These are phyloP conservation scores for Pinus tabuliformis DNA, from an alignment of 75 land plant genomes.

Conservation along the genomic window DNA sequence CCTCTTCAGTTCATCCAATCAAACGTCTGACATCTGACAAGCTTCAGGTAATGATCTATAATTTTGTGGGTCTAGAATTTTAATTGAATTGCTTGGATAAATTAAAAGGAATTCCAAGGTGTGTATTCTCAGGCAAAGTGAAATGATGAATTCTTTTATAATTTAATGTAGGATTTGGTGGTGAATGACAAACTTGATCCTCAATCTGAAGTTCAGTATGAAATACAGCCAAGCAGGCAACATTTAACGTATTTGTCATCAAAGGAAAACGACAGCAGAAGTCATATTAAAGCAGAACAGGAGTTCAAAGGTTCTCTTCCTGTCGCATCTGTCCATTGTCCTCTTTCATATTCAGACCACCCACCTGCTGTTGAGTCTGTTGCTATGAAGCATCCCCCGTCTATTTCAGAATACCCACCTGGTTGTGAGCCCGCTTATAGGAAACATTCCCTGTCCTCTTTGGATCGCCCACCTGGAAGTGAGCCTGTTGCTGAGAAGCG, in stretches of 20 bases:
- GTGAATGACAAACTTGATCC: background rate
- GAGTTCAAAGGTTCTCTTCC: background rate
- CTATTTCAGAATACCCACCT: background rate
- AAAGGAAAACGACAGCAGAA: background rate
- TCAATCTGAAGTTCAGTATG: background rate
- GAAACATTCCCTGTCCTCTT: background rate
- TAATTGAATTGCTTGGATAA: background rate
- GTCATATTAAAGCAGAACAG: background rate
- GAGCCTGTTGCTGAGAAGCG: background rate
- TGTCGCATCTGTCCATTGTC: background rate
- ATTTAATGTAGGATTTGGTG: background rate
- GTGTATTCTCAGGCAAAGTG: background rate
- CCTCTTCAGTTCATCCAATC: background rate
- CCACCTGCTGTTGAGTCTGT: background rate
- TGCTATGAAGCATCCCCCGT: background rate
- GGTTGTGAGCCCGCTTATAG: background rate
- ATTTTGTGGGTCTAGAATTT: background rate
- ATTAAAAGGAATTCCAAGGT: no score
- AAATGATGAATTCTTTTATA: background rate
- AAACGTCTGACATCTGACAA: background rate
- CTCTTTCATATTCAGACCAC: constrained; percentile 3
- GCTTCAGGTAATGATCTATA: background rate
- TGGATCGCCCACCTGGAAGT: background rate
- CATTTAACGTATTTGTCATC: background rate
- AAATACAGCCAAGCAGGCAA: background rate